Evolutionary conservation across 495 filamentous ascomycete genomes (phyloP).

Genomic region (Hypoxylon crocopeplum): DNA sequence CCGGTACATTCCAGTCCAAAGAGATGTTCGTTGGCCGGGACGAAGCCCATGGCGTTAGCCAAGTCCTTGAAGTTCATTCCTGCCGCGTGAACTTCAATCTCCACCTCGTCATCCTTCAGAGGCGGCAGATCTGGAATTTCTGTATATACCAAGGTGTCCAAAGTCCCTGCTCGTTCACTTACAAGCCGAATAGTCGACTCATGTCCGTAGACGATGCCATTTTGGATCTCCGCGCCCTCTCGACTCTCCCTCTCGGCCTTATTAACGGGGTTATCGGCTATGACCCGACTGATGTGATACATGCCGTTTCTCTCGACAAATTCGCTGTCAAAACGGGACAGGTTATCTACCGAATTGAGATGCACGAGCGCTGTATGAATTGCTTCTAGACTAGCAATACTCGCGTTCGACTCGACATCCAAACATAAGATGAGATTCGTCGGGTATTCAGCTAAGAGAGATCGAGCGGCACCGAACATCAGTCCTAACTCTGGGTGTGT

Average conservation of each 20-base stretch:
- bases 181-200: conserved; percentile 25
- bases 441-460: background rate
- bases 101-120: conserved; percentile 38
- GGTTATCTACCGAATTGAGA: conserved; percentile 1
- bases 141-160: conserved; percentile 24
- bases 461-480: conserved; percentile 1
- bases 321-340: conserved; percentile 36
- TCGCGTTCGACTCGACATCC: background rate
- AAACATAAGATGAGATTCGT: background rate
- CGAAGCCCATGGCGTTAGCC: conserved; percentile 42
- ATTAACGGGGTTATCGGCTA: conserved; percentile 25
- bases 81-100: conserved; percentile 41
- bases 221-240: conserved; percentile 4
- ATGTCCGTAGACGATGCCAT: background rate
- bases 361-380: conserved; percentile 32
- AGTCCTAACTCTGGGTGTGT: background rate
- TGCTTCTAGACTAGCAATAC: background rate
- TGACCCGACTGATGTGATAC: conserved; percentile 33
- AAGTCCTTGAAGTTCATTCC: conserved; percentile 52
- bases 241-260: conserved; percentile 12
- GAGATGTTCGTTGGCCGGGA: conserved; percentile 37
- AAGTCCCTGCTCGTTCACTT: conserved; percentile 28
- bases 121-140: conserved; percentile 9
- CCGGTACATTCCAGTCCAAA: conserved; percentile 50
- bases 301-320: conserved; percentile 42